These are phyloP conservation scores for Penicillium paxilli DNA, from an alignment of 495 filamentous ascomycete species.

Conservation along the genomic window DNA sequence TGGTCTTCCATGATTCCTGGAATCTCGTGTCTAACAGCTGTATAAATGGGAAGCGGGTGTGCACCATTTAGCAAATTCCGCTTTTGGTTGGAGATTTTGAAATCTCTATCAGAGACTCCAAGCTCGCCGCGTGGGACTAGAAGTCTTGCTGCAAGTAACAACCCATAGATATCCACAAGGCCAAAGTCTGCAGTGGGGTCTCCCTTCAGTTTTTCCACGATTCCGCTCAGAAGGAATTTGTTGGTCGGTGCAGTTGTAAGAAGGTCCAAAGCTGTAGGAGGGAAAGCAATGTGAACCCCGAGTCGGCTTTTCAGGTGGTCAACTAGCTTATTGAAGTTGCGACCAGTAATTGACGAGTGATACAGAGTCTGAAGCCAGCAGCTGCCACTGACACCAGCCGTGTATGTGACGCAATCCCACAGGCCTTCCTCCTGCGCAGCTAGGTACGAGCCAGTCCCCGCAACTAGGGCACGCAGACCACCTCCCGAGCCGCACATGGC, in stretches of 20 bases:
- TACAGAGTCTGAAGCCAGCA: slow-evolving; percentile 94
- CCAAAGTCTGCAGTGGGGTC: slow-evolving; percentile 80
- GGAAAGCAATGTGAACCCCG: slow-evolving; percentile 87
- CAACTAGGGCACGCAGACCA: slow-evolving; percentile 84
- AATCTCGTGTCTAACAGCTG: slow-evolving; percentile 95
- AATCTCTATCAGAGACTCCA: slow-evolving; percentile 68
- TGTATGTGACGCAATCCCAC: slow-evolving; percentile 92
- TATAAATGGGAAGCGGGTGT: slow-evolving; percentile 90
- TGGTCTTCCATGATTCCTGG: slow-evolving; percentile 55
- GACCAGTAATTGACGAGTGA: slow-evolving; percentile 74
- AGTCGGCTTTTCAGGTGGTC: slow-evolving; percentile 84
- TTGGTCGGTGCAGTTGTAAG: slow-evolving; percentile 84
- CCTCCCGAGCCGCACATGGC: slow-evolving; percentile 93
- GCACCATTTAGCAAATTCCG: slow-evolving; percentile 70
- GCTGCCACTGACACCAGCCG: slow-evolving; percentile 89
- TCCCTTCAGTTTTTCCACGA: slow-evolving; percentile 87
- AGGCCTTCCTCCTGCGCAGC: slow-evolving; percentile 80
- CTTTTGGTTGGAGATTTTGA: slow-evolving; percentile 85
- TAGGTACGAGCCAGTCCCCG: slow-evolving; percentile 80
- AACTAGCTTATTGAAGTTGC: slow-evolving; percentile 65
- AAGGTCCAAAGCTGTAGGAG: slow-evolving; percentile 74
- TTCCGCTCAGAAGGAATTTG: slow-evolving; percentile 82
- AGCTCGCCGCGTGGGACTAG: slow-evolving; percentile 85
- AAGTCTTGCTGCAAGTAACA: slow-evolving; percentile 78
- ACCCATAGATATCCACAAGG: slow-evolving; percentile 87